Conservation (phyloP, 768 basidiomycete species). For the Suillus hirtellus region DNA sequence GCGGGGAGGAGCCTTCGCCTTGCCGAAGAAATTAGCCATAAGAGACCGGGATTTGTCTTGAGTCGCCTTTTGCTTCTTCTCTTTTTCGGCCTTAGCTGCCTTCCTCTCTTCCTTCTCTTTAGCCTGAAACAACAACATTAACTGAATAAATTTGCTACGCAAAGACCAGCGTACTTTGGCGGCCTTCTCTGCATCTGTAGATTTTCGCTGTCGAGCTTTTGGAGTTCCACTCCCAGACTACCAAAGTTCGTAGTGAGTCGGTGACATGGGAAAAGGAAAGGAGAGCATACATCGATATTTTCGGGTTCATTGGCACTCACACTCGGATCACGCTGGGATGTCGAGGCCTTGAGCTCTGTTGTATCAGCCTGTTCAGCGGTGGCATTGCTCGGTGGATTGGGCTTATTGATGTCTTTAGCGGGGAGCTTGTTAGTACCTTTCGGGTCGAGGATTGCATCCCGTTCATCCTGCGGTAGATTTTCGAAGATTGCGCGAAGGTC, state of each 20-base stretch:
- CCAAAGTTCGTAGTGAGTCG: slow-evolving; percentile 13
- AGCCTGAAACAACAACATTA: slow-evolving; percentile 44
- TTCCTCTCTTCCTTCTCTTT: slow-evolving; percentile 70
- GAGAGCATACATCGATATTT: slow-evolving; percentile 38
- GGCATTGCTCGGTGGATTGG: slow-evolving; percentile 9
- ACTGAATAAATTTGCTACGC: not conserved
- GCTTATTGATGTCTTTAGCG: slow-evolving; percentile 35
- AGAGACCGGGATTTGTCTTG: slow-evolving; percentile 72
- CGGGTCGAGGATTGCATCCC: slow-evolving; percentile 54
- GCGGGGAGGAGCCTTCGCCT: slow-evolving; percentile 43
- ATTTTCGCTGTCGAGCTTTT: slow-evolving; percentile 49
- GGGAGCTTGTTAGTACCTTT: slow-evolving; percentile 39
- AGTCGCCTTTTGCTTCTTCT: slow-evolving; percentile 69
- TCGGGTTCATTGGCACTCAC: slow-evolving; percentile 31
- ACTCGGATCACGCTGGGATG: slow-evolving; percentile 28
- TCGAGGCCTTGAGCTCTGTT: slow-evolving; percentile 30
- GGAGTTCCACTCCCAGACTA: slow-evolving; percentile 28
- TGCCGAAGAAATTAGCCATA: slow-evolving; percentile 79
- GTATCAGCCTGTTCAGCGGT: slow-evolving; percentile 3
- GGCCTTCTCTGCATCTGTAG: slow-evolving; percentile 54
- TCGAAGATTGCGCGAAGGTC: slow-evolving; percentile 57
- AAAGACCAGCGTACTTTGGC: slow-evolving; percentile 24
- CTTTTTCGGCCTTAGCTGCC: slow-evolving; percentile 66
- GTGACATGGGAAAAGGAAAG: not conserved
- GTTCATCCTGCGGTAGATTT: slow-evolving; percentile 57